These are phyloP conservation scores for Citrus maxima DNA, from an alignment of 345 rosid species.

Conservation along the genomic window DNA sequence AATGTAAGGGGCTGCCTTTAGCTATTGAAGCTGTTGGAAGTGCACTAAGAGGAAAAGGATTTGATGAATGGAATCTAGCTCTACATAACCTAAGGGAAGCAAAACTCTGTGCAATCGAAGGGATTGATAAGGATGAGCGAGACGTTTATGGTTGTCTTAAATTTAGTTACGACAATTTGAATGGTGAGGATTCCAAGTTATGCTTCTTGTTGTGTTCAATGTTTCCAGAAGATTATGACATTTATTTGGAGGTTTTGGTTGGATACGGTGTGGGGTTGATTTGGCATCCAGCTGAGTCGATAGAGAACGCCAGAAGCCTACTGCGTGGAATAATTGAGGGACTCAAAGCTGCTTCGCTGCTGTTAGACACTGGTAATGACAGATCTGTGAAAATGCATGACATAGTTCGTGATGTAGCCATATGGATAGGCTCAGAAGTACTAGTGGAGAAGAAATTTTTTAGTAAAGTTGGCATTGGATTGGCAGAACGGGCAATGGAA, in stretches of 20 bases:
- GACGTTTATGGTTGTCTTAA: background rate
- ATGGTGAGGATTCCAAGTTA: background rate
- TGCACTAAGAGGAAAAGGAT: background rate
- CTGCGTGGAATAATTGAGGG: background rate
- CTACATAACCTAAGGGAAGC: background rate
- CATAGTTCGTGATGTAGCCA: too few species aligned
- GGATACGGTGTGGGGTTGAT: background rate
- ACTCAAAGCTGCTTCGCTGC: too few species aligned
- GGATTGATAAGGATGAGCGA: background rate
- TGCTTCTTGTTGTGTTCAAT: constrained; percentile 8
- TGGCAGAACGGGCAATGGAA: too few species aligned
- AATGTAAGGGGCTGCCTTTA: too few species aligned
- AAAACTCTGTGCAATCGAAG: background rate
- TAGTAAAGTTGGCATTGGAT: too few species aligned
- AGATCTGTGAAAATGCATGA: too few species aligned
- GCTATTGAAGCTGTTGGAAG: too few species aligned
- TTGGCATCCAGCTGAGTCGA: background rate
- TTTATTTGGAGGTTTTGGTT: background rate
- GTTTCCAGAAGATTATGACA: constrained; percentile 6
- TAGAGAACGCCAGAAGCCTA: background rate
- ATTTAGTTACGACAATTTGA: background rate
- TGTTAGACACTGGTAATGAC: too few species aligned
- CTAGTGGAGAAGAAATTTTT: too few species aligned
- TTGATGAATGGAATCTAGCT: background rate
- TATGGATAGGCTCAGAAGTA: too few species aligned